phyloP scores from a whole-genome alignment of 106 monocot species.

The Vanilla planifolia region DNA sequence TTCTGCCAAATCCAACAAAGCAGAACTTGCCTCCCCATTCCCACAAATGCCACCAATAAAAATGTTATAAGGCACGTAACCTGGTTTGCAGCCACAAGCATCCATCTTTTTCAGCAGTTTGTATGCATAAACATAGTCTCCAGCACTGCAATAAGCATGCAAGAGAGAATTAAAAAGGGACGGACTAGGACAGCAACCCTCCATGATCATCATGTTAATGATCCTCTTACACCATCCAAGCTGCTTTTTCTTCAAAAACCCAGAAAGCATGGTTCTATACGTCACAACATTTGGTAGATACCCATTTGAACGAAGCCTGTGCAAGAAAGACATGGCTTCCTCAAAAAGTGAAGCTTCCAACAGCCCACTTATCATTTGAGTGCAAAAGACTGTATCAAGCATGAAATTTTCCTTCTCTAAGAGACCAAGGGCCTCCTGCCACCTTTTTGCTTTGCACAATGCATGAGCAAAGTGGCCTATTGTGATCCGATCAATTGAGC shows the following conservation, averaged over 20 bases:
- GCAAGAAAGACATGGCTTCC: slow-evolving; percentile 84
- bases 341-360: slow-evolving; percentile 89
- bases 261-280: slow-evolving; percentile 71
- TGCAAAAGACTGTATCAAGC: slow-evolving; percentile 75
- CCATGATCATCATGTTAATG: slow-evolving; percentile 76
- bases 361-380: slow-evolving; percentile 85
- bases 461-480: slow-evolving; percentile 65
- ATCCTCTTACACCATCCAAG: slow-evolving; percentile 97
- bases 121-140: slow-evolving; percentile 78
- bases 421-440: slow-evolving; percentile 77
- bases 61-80: slow-evolving; percentile 84
- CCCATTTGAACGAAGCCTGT: slow-evolving; percentile 70
- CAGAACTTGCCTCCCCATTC: slow-evolving; percentile 32
- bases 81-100: slow-evolving; percentile 51
- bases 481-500: slow-evolving; percentile 54
- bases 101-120: slow-evolving; percentile 81
- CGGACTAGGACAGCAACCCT: slow-evolving; percentile 69
- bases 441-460: slow-evolving; percentile 74
- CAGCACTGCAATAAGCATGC: slow-evolving; percentile 65
- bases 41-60: slow-evolving; percentile 93
- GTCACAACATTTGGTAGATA: slow-evolving; percentile 77
- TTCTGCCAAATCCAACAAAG: slow-evolving; percentile 56
- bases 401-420: slow-evolving; percentile 72
- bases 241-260: slow-evolving; percentile 81
- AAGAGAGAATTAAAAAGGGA: slow-evolving; percentile 82